Percentiles rank a stretch among this genome's conserved stretches.
phyloP scores from a whole-genome alignment of 1,139 yeast species.

The Sporopachydermia cereana region DNA sequence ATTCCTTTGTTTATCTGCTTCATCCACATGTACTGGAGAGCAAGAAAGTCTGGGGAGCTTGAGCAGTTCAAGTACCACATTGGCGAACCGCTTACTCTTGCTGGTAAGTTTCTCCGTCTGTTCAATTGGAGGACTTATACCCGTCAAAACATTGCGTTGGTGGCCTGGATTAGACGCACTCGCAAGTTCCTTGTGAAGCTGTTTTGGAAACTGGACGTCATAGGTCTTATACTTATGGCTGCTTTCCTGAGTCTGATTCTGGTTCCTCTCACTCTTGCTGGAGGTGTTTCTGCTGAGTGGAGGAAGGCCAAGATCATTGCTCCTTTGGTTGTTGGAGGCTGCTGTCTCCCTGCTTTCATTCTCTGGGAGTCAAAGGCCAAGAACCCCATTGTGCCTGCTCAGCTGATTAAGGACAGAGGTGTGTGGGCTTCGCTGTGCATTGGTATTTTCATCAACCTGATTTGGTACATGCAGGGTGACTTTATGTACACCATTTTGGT shows the following conservation, averaged over 20 bases:
- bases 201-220: constrained; percentile 40
- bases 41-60: constrained; percentile 40
- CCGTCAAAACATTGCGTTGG: too few relatives aligned
- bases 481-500: constrained; percentile 52
- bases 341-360: constrained; percentile 40
- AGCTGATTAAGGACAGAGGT: constrained; percentile 51
- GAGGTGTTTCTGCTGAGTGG: constrained; percentile 44
- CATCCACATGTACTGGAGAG: constrained; percentile 43
- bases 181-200: constrained; percentile 20
- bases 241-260: constrained; percentile 42
- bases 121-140: neutral
- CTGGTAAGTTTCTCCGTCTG: neutral
- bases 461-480: constrained; percentile 60
- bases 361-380: constrained; percentile 43
- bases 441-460: constrained; percentile 42
- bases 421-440: constrained; percentile 51
- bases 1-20: constrained; percentile 45
- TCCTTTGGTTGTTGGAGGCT: constrained; percentile 53
- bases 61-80: too few relatives aligned
- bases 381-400: constrained; percentile 48
- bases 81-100: too few relatives aligned
- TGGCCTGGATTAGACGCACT: constrained; percentile 2
- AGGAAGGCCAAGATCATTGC: constrained; percentile 44
- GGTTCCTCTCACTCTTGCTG: constrained; percentile 44
- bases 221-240: constrained; percentile 40